Evolutionary conservation across 257 asterid species (phyloP).

Genomic region (Gardenia jasminoides): DNA sequence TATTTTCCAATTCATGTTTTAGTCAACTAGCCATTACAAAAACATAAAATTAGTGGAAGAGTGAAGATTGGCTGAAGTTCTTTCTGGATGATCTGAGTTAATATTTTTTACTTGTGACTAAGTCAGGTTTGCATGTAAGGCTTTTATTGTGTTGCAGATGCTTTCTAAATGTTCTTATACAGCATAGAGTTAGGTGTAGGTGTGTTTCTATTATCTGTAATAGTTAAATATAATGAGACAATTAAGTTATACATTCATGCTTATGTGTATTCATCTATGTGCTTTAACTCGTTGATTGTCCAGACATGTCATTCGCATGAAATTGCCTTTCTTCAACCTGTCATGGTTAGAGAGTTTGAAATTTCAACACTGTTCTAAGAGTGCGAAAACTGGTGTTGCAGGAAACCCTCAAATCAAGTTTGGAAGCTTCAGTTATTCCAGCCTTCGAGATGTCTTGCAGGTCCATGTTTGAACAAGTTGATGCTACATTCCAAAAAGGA

Average conservation of each 20-base stretch:
- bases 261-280: background rate
- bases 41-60: background rate
- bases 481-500: constrained; percentile 85
- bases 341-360: background rate
- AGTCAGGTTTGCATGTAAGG: background rate
- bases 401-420: constrained; percentile 77
- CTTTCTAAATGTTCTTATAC: background rate
- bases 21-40: background rate
- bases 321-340: too few relatives aligned
- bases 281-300: background rate
- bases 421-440: constrained; percentile 86
- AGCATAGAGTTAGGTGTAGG: background rate
- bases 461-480: constrained; percentile 94
- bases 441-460: constrained; percentile 93
- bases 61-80: background rate
- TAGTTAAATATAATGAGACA: background rate
- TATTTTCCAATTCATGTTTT: background rate
- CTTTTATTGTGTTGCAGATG: background rate
- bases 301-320: background rate
- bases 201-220: background rate
- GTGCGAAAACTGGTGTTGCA: constrained; percentile 35
- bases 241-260: background rate
- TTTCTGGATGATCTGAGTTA: background rate
- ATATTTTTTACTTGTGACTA: background rate
- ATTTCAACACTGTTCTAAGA: background rate